Evolutionary conservation across 2,329 filamentous ascomycete genomes (phyloP).

Genomic region (Calcarisporium arbuscula): DNA sequence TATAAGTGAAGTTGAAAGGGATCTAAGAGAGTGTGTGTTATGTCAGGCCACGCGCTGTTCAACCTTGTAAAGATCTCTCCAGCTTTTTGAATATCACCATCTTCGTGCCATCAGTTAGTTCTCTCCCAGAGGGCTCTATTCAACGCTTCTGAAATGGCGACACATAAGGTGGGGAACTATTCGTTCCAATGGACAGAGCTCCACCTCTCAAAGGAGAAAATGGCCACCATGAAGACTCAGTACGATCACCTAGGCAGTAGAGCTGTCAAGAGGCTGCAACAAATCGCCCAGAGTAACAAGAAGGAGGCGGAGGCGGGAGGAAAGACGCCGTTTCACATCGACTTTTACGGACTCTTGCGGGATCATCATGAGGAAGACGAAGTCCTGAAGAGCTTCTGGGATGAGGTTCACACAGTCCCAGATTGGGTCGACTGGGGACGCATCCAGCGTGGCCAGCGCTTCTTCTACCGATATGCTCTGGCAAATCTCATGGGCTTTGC

Average conservation of each 20-base stretch:
- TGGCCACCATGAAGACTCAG: slow-evolving; percentile 10
- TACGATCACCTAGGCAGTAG: slow-evolving; percentile 15
- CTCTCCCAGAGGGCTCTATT: too few species aligned
- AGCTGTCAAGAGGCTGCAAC: slow-evolving; percentile 11
- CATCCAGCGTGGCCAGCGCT: slow-evolving; percentile 55
- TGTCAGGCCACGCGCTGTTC: too few species aligned
- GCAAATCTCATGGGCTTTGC: slow-evolving; percentile 48
- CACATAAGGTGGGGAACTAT: slow-evolving; percentile 11
- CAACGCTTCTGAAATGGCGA: neutral
- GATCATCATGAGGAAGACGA: slow-evolving; percentile 5
- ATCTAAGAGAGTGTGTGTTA: too few species aligned
- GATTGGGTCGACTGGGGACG: slow-evolving; percentile 64
- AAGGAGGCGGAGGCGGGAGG: neutral
- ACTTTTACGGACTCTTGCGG: slow-evolving; percentile 7
- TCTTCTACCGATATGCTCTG: slow-evolving; percentile 59
- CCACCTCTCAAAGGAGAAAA: slow-evolving; percentile 11
- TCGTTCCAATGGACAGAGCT: slow-evolving; percentile 14
- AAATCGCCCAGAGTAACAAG: slow-evolving; percentile 9
- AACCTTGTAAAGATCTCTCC: too few species aligned
- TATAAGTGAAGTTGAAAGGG: too few species aligned
- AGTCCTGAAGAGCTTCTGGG: slow-evolving; percentile 44
- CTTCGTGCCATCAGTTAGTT: too few species aligned
- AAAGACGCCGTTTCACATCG: neutral
- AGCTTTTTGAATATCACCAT: too few species aligned
- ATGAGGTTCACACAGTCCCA: slow-evolving; percentile 51